Evolutionary conservation across 495 filamentous ascomycete genomes (phyloP), one percentile per base, ranked within the genome.

Genomic region (Aspergillus cristatus): DNA sequence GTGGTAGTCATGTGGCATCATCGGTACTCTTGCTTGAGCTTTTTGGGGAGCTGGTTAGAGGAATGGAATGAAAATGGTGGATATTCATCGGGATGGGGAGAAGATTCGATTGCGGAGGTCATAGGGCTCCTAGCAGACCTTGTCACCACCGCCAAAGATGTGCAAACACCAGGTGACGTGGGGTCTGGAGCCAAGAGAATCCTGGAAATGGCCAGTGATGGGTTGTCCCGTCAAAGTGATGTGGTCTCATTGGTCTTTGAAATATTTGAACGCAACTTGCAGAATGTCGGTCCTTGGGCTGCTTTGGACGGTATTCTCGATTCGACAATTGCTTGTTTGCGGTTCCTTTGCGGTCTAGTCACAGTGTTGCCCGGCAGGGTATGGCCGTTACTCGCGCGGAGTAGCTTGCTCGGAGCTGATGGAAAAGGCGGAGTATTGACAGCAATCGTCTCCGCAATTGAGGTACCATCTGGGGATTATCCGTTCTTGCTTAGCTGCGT

Each of bases 321-420:
- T 6, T 67, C 85, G 22, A 66, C 89, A 16, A 70, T 82, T 22
- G 76, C 78, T 24, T 94, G 86, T 46, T 48, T 86, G 25, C 81
- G 84, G 28, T 96, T 97, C 43, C 70, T 90, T 11, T 69, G 80
- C 41, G 76, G 76, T 14, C 59, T 91, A 7, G 53, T 86, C 3
- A 63, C 69, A 5, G 61, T 93, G n/a, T 65, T 81, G 17, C 89
- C 90, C 3, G 79, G 77, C 31, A 67, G 89, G 40, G 78, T 94
- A 2, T 98, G 90, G 90, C 83, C 87, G 3, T 86, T 89, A 50
- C 75, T 98, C 51, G 73, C 81, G 4, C 71, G 85, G 34, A 93
- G 83, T 54, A 70, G 71, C 29, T 70, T 98, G 16, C 69, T 96
- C 32, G 82, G 80, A 25, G 70, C 73, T 18, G 75, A 83, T 50